Conservation (phyloP, 352 stramenopile genomes). For the Plasmopara halstedii region DNA sequence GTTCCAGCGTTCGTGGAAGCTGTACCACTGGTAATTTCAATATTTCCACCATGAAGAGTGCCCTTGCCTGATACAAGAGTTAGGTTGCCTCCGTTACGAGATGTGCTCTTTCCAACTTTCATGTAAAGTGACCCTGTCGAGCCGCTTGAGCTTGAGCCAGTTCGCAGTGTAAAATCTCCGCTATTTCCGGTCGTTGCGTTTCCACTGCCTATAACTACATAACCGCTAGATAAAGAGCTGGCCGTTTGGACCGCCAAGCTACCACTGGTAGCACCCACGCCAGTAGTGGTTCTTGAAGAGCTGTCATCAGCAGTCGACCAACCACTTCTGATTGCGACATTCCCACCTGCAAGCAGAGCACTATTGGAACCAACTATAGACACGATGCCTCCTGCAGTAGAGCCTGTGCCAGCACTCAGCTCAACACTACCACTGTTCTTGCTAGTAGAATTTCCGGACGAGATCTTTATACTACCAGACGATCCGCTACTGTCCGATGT, state of each 20-base stretch:
- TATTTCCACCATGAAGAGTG: conserved; percentile 7
- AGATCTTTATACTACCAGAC: conserved; percentile 20
- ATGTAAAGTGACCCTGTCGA: conserved; percentile 17
- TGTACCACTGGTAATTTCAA: conserved; percentile 20
- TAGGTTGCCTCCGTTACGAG: conserved; percentile 11
- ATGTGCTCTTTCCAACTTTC: conserved; percentile 8
- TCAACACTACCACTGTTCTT: conserved; percentile 19
- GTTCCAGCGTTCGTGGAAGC: conserved; percentile 8
- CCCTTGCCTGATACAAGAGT: conserved; percentile 13
- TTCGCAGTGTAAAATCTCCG: conserved; percentile 19
- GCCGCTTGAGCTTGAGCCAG: conserved; percentile 16
- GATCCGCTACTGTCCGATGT: conserved; percentile 13
- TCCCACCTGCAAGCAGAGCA: conserved; percentile 10
- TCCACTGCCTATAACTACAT: conserved; percentile 17
- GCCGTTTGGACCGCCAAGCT: conserved; percentile 7
- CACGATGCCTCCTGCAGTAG: conserved; percentile 12
- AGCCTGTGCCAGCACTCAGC: conserved; percentile 17
- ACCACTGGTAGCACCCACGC: conserved; percentile 13
- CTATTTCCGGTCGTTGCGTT: conserved; percentile 13
- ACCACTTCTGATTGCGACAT: conserved; percentile 14
- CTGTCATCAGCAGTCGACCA: conserved; percentile 15
- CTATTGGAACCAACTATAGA: conserved; percentile 18
- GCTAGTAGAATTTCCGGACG: conserved; percentile 16
- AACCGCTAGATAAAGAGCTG: conserved; percentile 13
- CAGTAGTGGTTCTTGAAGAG: conserved; percentile 8